A percentile compares a stretch with the other conserved stretches of the same genome.
Evolutionary conservation across 352 stramenopile species (phyloP).

Genomic region (Phytophthora syringae): DNA sequence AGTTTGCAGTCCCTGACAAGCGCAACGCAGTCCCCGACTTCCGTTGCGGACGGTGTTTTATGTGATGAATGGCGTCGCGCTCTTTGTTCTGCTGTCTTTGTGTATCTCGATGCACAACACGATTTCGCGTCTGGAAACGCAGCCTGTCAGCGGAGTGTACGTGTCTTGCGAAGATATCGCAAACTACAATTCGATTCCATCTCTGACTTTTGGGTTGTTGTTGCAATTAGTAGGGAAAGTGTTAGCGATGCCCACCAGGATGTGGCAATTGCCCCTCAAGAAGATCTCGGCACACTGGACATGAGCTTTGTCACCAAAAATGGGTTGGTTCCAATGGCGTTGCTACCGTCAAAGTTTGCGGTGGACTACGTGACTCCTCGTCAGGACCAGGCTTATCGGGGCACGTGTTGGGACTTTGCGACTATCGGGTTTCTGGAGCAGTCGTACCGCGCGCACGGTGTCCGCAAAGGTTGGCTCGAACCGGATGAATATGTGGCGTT

Average conservation of each 20-base stretch:
- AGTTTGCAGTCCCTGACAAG: slow-evolving; percentile 7
- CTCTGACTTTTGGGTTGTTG: not conserved
- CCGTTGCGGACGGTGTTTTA: slow-evolving; percentile 55
- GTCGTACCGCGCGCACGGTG: slow-evolving; percentile 74
- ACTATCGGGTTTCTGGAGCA: slow-evolving; percentile 82
- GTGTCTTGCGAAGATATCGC: not conserved
- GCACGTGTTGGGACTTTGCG: slow-evolving; percentile 87
- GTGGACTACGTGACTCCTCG: slow-evolving; percentile 81
- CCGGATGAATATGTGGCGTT: slow-evolving; percentile 79
- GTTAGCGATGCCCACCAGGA: slow-evolving; percentile 24
- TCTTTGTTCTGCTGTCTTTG: slow-evolving; percentile 60
- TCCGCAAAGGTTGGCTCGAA: slow-evolving; percentile 71
- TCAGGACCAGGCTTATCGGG: slow-evolving; percentile 75
- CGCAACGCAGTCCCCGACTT: slow-evolving; percentile 9
- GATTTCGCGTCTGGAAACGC: slow-evolving; percentile 54
- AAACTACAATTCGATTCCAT: not conserved
- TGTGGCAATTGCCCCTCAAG: slow-evolving; percentile 10
- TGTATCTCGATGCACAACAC: slow-evolving; percentile 82
- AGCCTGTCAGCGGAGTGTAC: slow-evolving; percentile 16
- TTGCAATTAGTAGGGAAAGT: slow-evolving; percentile 17
- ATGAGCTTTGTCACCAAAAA: slow-evolving; percentile 31
- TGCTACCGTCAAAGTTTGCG: slow-evolving; percentile 82
- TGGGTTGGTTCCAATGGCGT: slow-evolving; percentile 63
- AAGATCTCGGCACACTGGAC: slow-evolving; percentile 10
- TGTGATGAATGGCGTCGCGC: slow-evolving; percentile 60